Base-by-base conservation (phyloP, 805 yeast species). In the Suhomyces vadensis region DNA sequence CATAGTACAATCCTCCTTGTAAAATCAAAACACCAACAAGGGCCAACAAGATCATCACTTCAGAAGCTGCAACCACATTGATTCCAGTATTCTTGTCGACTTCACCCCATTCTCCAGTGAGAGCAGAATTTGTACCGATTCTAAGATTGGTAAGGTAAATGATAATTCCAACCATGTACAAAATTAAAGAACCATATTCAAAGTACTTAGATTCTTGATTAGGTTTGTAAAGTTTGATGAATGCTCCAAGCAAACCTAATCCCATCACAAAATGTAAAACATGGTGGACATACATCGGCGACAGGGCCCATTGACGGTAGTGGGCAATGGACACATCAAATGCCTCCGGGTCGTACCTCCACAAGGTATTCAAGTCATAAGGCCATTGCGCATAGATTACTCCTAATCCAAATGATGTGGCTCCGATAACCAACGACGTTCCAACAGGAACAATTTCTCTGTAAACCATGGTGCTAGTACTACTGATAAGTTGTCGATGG, bases 1-100 rank as follows among this genome's bases (percentile, higher is more conserved):
- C 96, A 68, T 86, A 92, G 78, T 86, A 88, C 58, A 92, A 77
- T 27, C 97, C 97, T 42, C 79, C 82, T 70, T 94, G 98, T 54
- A 94, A 76, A 7, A 87, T 74, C 35, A 90, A 67, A n/a, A 90
- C 86, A 52, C 97, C 97, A 17, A 80, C 60, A 41, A 91, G 70
- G 13, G 86, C 73, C 42, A 88, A 63, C 6, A 86, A 79, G 53
- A 87, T 74, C 74, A 92, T 83, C 29, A 85, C 77, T 65, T 85
- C 84, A 22, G 94, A 83, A 4, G 98, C 97, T 31, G 94, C 97
- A 58, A 94, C 79, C 31, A 94, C 96, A 52, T 87, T 88, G 57
- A 92, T 67, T 23, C 98, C 98, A 17, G 95, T 87, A 48, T 75
- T 74, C 61, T 78, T 81, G 57, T 87, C 87, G 40, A 94, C 96